phyloP scores from a whole-genome alignment of 495 filamentous ascomycete genomes.

The Hyaloscypha hepaticicola region DNA sequence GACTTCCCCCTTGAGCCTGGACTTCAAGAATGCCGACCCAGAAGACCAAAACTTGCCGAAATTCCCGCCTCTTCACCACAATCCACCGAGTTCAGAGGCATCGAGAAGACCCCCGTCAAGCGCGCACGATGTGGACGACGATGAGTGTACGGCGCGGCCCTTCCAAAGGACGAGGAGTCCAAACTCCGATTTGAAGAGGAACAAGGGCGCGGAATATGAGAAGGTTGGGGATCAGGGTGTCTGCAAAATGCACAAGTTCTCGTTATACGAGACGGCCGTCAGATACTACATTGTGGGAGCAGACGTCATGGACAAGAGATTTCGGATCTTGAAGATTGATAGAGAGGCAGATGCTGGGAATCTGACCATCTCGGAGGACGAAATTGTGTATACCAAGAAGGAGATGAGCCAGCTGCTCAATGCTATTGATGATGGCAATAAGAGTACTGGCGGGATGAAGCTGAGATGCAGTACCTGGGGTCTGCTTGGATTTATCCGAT shows the following conservation, averaged over 20 bases:
- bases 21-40: constrained; percentile 19
- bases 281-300: constrained; percentile 92
- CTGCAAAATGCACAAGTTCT: constrained; percentile 92
- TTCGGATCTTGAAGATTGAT: constrained; percentile 92
- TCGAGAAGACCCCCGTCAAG: constrained; percentile 2
- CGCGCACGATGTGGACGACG: constrained; percentile 54
- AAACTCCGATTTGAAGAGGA: constrained; percentile 46
- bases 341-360: constrained; percentile 79
- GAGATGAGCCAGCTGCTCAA: constrained; percentile 92
- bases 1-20: constrained; percentile 29
- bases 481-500: constrained; percentile 88
- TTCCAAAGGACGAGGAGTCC: constrained; percentile 64
- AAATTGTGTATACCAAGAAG: constrained; percentile 86
- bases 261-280: constrained; percentile 88
- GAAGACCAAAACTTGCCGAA: constrained; percentile 23
- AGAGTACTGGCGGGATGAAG: constrained; percentile 84
- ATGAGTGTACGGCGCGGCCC: constrained; percentile 63
- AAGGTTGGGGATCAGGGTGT: constrained; percentile 66
- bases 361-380: constrained; percentile 85
- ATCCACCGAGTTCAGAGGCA: constrained; percentile 10
- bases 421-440: constrained; percentile 95
- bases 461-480: constrained; percentile 92
- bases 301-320: constrained; percentile 82
- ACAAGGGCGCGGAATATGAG: constrained; percentile 51
- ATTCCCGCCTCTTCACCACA: constrained; percentile 28